Evolutionary conservation across 2,329 filamentous ascomycete species (phyloP), one percentile per base, ranked within the genome.

Genomic region (Fusarium lyarnte): DNA sequence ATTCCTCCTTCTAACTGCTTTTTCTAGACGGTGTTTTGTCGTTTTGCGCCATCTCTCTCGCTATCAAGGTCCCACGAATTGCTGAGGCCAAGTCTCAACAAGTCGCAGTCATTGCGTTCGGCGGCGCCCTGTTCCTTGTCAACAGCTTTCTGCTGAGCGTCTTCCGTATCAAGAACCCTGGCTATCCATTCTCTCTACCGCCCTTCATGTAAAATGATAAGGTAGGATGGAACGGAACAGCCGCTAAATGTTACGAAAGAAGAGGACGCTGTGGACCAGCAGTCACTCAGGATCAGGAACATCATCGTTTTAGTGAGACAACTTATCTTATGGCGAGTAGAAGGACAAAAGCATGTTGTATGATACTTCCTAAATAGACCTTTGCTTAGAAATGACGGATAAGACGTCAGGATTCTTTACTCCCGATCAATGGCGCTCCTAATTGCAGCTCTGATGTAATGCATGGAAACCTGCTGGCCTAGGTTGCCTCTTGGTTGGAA

Each of bases 141-240:
- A 98, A 98, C 86, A 97, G 95, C 85, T 96, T 97, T 84, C 87
- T 99, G 72, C 88, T 99, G 74, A 98, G 93, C 83, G 87, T 97
- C 71, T 99, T 99, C 88, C 91, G 95, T 77, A 87, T 93, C 77
- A 99, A 99, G 91, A 99, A 98, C 80, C 91, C 91, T 38, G 94
- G 94, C 29, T 99, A 99, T 83, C 95, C 95, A 21, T 98, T 98
- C 84, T 94, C 91, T 79, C 87, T 99, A 69, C 96, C 96, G 61
- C 96, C 96, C 16, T 98, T 99, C 82, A 87, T 91, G 84, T 90
- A 82, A 78, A 78, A 66, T n/a, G 29, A 11, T 14, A 23, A 42
- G n/a, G 31, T 17, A 29, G 21, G 5, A 25, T n/a, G 23, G 29
- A 31, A 14, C 23, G 36, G 23, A 14, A 36, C 33, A 42, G 25